Evolutionary conservation across 768 basidiomycete species (phyloP).

Genomic region (Pleurotus sapidus): DNA sequence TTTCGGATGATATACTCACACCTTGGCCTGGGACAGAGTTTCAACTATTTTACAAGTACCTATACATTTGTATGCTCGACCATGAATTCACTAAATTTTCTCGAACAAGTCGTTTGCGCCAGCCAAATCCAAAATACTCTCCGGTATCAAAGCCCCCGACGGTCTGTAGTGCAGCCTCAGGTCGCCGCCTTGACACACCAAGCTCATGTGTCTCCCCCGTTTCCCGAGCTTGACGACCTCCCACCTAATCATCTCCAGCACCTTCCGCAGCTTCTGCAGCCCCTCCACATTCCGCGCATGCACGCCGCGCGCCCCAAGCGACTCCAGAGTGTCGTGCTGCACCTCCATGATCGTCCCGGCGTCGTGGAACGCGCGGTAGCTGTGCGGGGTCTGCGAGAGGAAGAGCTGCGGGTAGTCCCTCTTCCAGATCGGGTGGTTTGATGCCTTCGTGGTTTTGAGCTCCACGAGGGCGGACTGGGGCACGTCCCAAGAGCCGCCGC

Average conservation of each 20-base stretch:
- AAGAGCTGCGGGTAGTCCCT: constrained; percentile 65
- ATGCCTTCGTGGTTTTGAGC: constrained; percentile 39
- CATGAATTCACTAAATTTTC: too few species aligned
- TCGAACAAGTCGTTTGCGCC: too few species aligned
- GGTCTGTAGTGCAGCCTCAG: constrained; percentile 51
- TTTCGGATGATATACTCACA: too few species aligned
- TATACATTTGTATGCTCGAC: too few species aligned
- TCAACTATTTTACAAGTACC: too few species aligned
- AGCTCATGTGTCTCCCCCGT: constrained; percentile 42
- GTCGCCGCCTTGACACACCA: constrained; percentile 47
- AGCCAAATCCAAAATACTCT: too few species aligned
- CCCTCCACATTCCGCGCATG: constrained; percentile 28
- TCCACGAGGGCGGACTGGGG: constrained; percentile 43
- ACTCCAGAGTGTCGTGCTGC: constrained; percentile 37
- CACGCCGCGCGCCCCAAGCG: constrained; percentile 29
- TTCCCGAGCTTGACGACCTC: constrained; percentile 51
- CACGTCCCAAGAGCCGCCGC: constrained; percentile 30
- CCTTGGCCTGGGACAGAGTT: too few species aligned
- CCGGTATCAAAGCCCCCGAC: not conserved
- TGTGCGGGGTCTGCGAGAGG: constrained; percentile 63
- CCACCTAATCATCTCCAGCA: constrained; percentile 41
- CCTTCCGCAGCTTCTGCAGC: constrained; percentile 34
- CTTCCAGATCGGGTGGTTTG: constrained; percentile 42
- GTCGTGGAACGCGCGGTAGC: constrained; percentile 57
- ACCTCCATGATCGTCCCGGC: constrained; percentile 50